phyloP scores from a whole-genome alignment of 441 rosid species.

The Erysimum cheiri region DNA sequence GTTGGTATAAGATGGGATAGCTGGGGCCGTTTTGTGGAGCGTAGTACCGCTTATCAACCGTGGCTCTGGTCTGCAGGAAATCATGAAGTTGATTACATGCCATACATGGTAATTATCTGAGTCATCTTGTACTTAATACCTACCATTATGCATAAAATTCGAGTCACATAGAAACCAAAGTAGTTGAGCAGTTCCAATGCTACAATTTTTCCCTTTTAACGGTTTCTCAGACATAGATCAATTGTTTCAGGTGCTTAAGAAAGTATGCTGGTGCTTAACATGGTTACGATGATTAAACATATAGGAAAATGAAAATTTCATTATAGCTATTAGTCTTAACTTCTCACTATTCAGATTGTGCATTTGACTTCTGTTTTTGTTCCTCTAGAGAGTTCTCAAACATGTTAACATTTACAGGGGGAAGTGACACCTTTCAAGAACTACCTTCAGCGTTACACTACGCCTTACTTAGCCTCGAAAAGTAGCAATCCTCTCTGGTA shows the following conservation, averaged over 20 bases:
- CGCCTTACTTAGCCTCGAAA: slow-evolving; percentile 68
- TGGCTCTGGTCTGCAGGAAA: slow-evolving; percentile 84
- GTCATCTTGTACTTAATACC: slow-evolving; percentile 17
- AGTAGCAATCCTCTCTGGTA: slow-evolving; percentile 75
- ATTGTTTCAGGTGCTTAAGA: background rate
- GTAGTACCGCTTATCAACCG: slow-evolving; percentile 74
- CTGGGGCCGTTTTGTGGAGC: slow-evolving; percentile 79
- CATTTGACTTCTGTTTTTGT: slow-evolving; percentile 10
- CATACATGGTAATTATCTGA: slow-evolving; percentile 59
- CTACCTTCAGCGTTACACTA: slow-evolving; percentile 65
- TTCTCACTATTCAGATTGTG: slow-evolving; percentile 15
- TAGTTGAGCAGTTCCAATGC: background rate
- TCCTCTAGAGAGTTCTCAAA: slow-evolving; percentile 12
- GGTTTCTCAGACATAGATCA: slow-evolving; percentile 1
- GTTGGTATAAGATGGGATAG: slow-evolving; percentile 80
- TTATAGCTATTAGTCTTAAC: slow-evolving; percentile 10
- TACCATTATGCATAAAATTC: background rate
- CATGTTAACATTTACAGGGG: slow-evolving; percentile 48
- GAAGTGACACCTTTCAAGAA: slow-evolving; percentile 67
- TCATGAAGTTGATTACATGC: slow-evolving; percentile 77
- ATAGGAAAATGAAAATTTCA: slow-evolving; percentile 2
- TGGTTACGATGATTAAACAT: background rate
- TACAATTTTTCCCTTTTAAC: background rate
- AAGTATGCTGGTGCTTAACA: background rate
- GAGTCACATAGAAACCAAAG: background rate